phyloP scores from a whole-genome alignment of 495 filamentous ascomycete species.

The Neurospora tetraspora region DNA sequence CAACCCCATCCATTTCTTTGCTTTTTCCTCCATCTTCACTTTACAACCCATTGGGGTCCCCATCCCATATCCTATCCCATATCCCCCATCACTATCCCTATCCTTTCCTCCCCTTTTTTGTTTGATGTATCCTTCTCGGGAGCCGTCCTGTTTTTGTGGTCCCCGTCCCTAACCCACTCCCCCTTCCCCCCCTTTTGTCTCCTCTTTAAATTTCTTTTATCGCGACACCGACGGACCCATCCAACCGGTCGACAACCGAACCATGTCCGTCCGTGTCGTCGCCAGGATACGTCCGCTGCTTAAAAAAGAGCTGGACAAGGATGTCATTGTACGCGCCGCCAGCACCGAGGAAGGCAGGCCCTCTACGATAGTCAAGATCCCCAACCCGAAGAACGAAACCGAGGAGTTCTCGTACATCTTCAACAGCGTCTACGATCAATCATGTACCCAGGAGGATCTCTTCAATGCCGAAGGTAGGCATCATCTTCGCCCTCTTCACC shows the following conservation, averaged over 20 bases:
- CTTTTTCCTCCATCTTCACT: background rate
- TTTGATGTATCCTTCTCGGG: background rate
- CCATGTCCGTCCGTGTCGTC: conserved; percentile 71
- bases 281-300: conserved; percentile 83
- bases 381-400: conserved; percentile 83
- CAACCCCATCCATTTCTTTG: background rate
- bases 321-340: conserved; percentile 68
- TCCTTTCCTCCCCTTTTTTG: background rate
- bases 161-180: background rate
- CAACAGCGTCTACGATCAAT: conserved; percentile 80
- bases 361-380: conserved; percentile 70
- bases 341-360: conserved; percentile 45
- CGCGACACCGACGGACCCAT: background rate
- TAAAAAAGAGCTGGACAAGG: conserved; percentile 68
- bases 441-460: conserved; percentile 70
- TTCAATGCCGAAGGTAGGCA: conserved; percentile 77
- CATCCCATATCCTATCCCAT: background rate
- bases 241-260: background rate
- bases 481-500: background rate
- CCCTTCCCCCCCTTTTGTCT: background rate
- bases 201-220: background rate
- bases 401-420: conserved; percentile 93
- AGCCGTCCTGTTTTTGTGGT: background rate
- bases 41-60: background rate
- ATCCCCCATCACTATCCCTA: conserved; percentile 1